Percentiles rank a stretch among this genome's conserved stretches.
These are phyloP conservation scores for Climacium dendroides DNA, from an alignment of 225 moss, liverwort and hornwort genomes.

Conservation along the genomic window DNA sequence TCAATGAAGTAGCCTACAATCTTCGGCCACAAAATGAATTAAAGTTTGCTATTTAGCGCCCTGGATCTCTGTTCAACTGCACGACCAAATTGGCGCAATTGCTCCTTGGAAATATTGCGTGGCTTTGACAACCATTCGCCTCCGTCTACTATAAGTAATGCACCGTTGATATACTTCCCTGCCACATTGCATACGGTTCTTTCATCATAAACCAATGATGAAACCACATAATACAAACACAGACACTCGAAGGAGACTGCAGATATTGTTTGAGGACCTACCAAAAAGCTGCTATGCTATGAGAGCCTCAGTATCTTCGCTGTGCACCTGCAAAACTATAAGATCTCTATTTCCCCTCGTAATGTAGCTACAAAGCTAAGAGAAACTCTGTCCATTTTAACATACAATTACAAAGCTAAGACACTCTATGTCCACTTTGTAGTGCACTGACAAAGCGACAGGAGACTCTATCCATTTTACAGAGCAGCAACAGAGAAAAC, in stretches of 20 bases:
- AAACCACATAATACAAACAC: background rate
- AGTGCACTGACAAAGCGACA: background rate
- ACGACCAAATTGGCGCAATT: conserved; percentile 26
- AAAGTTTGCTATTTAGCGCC: conserved; percentile 37
- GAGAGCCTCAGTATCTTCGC: background rate
- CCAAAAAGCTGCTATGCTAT: background rate
- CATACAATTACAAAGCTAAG: background rate
- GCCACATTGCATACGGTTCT: background rate
- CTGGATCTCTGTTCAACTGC: conserved; percentile 31
- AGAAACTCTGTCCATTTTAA: background rate
- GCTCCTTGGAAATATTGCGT: conserved; percentile 14
- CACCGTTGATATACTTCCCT: conserved; percentile 44
- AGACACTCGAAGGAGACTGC: background rate
- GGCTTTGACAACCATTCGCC: conserved; percentile 36
- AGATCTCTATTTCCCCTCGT: background rate
- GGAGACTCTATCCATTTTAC: background rate
- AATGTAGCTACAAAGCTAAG: background rate
- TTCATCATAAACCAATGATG: background rate
- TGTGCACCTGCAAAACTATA: background rate
- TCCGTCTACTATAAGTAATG: conserved; percentile 49
- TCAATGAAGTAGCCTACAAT: background rate
- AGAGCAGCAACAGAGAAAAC: background rate
- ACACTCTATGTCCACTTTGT: background rate
- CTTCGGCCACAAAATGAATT: background rate
- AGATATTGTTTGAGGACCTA: background rate